A percentile compares a stretch with the other conserved stretches of the same genome.
Evolutionary conservation across 169 alveolate genomes (phyloP).

Genomic region (Toxoplasma gondii): DNA sequence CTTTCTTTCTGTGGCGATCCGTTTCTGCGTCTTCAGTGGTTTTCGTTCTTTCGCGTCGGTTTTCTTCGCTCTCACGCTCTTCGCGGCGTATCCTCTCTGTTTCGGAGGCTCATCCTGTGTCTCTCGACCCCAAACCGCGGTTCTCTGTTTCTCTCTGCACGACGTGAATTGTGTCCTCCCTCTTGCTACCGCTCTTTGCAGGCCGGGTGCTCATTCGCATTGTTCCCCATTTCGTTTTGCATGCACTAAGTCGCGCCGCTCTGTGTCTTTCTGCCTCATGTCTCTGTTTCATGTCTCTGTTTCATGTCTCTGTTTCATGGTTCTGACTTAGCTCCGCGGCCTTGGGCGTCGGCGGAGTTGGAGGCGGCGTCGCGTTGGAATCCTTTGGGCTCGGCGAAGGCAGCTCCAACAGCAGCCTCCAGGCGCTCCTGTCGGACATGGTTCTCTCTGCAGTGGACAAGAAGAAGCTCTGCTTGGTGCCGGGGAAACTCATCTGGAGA

Average conservation of each 20-base stretch:
- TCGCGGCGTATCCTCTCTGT: no score
- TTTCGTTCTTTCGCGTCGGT: no score
- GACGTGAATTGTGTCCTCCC: no score
- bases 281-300: background rate
- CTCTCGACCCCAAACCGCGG: no score
- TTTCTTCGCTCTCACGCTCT: no score
- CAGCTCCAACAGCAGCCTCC: background rate
- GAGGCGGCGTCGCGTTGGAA: background rate
- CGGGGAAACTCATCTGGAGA: background rate
- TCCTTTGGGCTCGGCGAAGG: background rate
- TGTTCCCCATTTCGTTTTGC: no score
- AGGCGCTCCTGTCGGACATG: constrained; percentile 5
- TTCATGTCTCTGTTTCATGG: background rate
- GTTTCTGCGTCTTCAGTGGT: no score
- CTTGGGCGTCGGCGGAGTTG: background rate
- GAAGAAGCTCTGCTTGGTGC: background rate
- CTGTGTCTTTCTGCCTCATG: background rate
- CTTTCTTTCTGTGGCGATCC: no score
- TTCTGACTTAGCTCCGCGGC: background rate
- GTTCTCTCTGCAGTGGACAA: background rate
- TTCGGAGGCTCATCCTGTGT: no score
- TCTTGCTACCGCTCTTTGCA: no score
- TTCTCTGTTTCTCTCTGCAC: background rate
- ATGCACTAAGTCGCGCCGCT: background rate
- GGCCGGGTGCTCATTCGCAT: no score